These are phyloP conservation scores for Jaltomata sinuosa DNA, from an alignment of 257 asterid genomes.

Conservation along the genomic window DNA sequence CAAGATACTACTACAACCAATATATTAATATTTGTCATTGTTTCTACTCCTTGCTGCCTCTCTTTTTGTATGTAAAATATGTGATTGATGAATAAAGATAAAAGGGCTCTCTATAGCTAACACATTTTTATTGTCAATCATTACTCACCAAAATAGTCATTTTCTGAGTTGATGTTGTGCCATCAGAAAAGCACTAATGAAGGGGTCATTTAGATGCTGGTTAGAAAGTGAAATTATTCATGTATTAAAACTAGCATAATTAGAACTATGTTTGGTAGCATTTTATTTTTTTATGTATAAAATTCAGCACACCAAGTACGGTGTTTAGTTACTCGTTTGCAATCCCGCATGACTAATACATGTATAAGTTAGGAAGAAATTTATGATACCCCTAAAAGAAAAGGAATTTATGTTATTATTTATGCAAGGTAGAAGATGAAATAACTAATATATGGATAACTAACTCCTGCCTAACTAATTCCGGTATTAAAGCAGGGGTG, in stretches of 20 bases:
- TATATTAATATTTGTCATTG: not conserved
- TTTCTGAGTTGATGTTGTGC: not conserved
- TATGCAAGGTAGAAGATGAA: not conserved
- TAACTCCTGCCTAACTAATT: not conserved
- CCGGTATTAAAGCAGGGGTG: too few species aligned
- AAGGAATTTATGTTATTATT: not conserved
- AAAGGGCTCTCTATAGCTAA: not conserved
- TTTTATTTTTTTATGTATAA: too few species aligned
- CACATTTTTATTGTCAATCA: not conserved
- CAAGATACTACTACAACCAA: not conserved
- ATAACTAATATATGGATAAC: not conserved
- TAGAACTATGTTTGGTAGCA: not conserved
- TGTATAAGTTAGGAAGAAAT: not conserved
- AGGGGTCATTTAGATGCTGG: not conserved
- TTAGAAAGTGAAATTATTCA: not conserved
- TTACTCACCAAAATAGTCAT: not conserved
- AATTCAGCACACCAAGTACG: not conserved
- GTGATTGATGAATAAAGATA: not conserved
- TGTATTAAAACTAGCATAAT: not conserved
- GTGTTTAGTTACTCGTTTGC: not conserved
- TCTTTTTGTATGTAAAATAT: not conserved
- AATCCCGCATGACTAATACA: not conserved
- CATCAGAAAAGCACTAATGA: not conserved
- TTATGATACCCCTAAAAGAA: not conserved
- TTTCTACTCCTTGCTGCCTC: not conserved